Conservation (phyloP, 2,329 filamentous ascomycete genomes). For the Aaosphaeria pasadenensis region DNA sequence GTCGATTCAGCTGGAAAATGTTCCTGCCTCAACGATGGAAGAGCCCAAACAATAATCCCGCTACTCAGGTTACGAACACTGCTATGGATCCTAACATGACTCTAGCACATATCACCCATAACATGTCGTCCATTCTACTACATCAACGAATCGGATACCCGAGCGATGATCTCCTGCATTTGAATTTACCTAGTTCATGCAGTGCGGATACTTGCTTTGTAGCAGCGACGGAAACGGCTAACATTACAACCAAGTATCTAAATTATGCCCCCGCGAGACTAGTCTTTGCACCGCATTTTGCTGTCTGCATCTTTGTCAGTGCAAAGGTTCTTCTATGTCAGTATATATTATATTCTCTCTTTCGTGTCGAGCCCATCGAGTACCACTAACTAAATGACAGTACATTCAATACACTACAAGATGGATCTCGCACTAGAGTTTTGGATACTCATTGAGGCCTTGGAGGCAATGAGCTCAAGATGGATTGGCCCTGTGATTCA, state of each 20-base stretch:
- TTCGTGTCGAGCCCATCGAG: background rate
- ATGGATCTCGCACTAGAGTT: background rate
- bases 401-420: background rate
- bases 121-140: background rate
- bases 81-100: slow-evolving; percentile 1
- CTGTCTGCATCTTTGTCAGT: background rate
- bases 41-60: background rate
- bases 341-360: background rate
- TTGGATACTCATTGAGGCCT: background rate
- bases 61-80: background rate
- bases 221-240: background rate
- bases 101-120: background rate
- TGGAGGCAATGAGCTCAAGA: background rate
- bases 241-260: background rate
- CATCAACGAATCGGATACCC: background rate
- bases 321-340: background rate
- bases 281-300: background rate
- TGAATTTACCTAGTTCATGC: background rate
- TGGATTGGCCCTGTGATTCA: background rate
- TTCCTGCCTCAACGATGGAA: background rate
- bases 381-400: background rate
- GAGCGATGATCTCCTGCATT: background rate
- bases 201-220: background rate
- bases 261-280: background rate
- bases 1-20: background rate